phyloP scores from a whole-genome alignment of 768 basidiomycete species.

The Tephrocybe sp. region DNA sequence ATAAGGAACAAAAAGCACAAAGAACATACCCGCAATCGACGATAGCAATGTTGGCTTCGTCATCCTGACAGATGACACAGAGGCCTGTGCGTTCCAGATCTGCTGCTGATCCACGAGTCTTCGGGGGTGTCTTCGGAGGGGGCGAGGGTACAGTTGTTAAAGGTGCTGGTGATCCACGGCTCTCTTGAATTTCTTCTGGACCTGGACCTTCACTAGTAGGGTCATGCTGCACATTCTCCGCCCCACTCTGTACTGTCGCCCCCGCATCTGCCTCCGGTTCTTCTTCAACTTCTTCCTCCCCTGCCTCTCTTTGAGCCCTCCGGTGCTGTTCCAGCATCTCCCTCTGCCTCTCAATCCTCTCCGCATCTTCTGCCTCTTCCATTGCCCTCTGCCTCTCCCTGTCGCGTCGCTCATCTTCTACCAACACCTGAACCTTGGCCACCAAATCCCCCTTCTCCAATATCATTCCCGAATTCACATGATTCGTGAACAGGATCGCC shows the following conservation, averaged over 20 bases:
- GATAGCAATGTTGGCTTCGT: slow-evolving; percentile 90
- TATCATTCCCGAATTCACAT: slow-evolving; percentile 72
- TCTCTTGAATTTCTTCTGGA: slow-evolving; percentile 1
- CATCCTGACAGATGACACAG: slow-evolving; percentile 93
- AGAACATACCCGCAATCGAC: slow-evolving; percentile 87
- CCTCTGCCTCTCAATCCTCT: slow-evolving; percentile 36
- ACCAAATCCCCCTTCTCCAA: slow-evolving; percentile 91
- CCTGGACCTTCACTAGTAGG: slow-evolving; percentile 9
- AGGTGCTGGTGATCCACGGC: background rate
- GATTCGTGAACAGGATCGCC: slow-evolving; percentile 76
- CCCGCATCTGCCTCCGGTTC: slow-evolving; percentile 11
- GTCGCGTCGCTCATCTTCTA: slow-evolving; percentile 64
- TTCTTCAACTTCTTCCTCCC: slow-evolving; percentile 14
- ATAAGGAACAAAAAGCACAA: background rate
- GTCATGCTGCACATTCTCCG: background rate
- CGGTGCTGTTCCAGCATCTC: slow-evolving; percentile 34
- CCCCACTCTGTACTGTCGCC: slow-evolving; percentile 11
- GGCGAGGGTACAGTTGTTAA: slow-evolving; percentile 25
- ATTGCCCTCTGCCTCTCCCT: slow-evolving; percentile 46
- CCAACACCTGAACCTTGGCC: slow-evolving; percentile 58
- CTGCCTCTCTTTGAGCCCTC: slow-evolving; percentile 30
- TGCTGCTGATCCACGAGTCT: slow-evolving; percentile 36
- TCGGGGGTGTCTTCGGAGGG: slow-evolving; percentile 25
- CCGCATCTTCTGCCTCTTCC: slow-evolving; percentile 47
- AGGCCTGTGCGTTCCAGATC: slow-evolving; percentile 69